A percentile compares a stretch with the other conserved stretches of the same genome.
Evolutionary conservation across 495 filamentous ascomycete genomes (phyloP).

Genomic region (Endocarpon pusillum): DNA sequence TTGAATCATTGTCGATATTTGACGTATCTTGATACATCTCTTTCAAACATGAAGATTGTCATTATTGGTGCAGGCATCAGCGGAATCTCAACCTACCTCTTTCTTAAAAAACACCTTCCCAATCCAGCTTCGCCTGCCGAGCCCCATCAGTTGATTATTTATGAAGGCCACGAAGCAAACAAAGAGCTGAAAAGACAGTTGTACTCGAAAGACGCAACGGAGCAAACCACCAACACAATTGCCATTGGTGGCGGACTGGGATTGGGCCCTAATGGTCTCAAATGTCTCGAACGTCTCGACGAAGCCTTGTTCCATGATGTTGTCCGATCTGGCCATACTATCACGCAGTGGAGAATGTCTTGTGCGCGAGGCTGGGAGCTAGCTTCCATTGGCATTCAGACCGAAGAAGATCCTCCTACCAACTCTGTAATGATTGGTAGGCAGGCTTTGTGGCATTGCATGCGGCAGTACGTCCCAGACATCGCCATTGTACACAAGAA

Average conservation of each 20-base stretch:
- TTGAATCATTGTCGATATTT: too few species aligned
- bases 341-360: conserved; percentile 20
- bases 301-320: conserved; percentile 19
- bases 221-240: background rate
- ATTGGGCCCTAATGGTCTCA: conserved; percentile 32
- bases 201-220: background rate
- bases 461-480: conserved; percentile 17
- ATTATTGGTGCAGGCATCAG: conserved; percentile 36
- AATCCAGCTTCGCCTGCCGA: conserved; percentile 6
- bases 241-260: conserved; percentile 29
- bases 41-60: conserved; percentile 30
- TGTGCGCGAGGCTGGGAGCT: conserved; percentile 21
- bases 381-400: conserved; percentile 2
- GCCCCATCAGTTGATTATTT: conserved; percentile 18
- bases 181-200: background rate
- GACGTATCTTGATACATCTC: too few species aligned
- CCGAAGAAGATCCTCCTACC: conserved; percentile 8
- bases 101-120: conserved; percentile 30
- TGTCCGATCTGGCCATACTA: conserved; percentile 19
- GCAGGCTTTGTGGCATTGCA: conserved; percentile 19
- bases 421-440: conserved; percentile 20
- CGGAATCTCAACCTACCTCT: conserved; percentile 31
- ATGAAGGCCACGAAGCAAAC: conserved; percentile 17
- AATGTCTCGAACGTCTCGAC: conserved; percentile 25
- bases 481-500: conserved; percentile 16